Evolutionary conservation across 208 protist genomes (phyloP).

Genomic region (Wallacemonas sp.): DNA sequence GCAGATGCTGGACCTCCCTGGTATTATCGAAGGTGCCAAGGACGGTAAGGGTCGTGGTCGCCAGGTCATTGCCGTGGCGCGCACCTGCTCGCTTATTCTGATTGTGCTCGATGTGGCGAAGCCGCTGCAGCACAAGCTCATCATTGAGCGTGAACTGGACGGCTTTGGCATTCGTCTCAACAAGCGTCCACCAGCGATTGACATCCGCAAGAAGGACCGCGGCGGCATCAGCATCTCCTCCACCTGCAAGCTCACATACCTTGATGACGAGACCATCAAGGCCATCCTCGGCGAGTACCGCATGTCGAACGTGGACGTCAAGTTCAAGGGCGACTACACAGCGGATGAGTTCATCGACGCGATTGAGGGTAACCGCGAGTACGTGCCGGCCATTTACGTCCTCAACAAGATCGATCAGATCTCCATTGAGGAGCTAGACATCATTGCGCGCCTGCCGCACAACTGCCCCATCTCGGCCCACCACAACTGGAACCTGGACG

Average conservation of each 20-base stretch:
- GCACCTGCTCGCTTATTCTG: conserved; percentile 98
- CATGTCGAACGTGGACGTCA: conserved; percentile 96
- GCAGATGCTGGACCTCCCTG: conserved; percentile 96
- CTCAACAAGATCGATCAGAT: conserved; percentile 99
- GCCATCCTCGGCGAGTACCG: conserved; percentile 94
- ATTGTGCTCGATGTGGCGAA: conserved; percentile 98
- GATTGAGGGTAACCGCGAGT: conserved; percentile 96
- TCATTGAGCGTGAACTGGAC: conserved; percentile 97
- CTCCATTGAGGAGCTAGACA: conserved; percentile 97
- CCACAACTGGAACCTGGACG: conserved; percentile 98
- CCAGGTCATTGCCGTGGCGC: conserved; percentile 97
- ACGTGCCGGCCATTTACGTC: conserved; percentile 97
- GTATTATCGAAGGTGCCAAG: conserved; percentile 99
- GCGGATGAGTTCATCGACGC: conserved; percentile 98
- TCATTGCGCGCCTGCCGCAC: conserved; percentile 95
- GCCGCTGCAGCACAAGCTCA: conserved; percentile 95
- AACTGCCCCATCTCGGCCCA: conserved; percentile 97
- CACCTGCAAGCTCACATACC: conserved; percentile 84
- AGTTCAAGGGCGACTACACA: conserved; percentile 92
- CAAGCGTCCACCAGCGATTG: conserved; percentile 95
- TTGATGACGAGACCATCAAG: conserved; percentile 94
- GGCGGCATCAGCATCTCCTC: conserved; percentile 91
- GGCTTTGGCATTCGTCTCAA: conserved; percentile 99
- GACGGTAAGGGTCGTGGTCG: conserved; percentile 99
- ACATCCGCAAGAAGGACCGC: conserved; percentile 95